Evolutionary conservation across 2,329 filamentous ascomycete genomes (phyloP).

Genomic region (Fusarium agapanthi): DNA sequence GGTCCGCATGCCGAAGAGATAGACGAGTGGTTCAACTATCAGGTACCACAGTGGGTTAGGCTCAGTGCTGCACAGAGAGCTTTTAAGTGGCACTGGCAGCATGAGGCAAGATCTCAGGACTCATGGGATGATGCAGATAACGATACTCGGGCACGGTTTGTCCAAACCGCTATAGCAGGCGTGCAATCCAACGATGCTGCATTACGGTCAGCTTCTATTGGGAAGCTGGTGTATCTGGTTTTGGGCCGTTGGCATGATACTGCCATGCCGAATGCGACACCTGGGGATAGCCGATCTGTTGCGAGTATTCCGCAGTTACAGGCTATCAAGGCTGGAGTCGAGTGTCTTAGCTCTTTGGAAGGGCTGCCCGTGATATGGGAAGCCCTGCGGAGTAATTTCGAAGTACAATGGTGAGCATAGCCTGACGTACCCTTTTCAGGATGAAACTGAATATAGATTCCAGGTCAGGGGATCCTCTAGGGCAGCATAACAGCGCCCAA

Average conservation of each 20-base stretch:
- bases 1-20: conserved; percentile 85
- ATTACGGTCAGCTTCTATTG: conserved; percentile 62
- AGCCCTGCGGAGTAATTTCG: conserved; percentile 59
- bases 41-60: conserved; percentile 83
- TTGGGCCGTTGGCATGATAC: conserved; percentile 77
- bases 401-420: conserved; percentile 59
- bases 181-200: conserved; percentile 57
- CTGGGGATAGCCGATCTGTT: conserved; percentile 56
- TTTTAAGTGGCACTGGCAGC: conserved; percentile 80
- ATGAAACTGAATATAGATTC: conserved; percentile 41
- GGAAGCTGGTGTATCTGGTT: conserved; percentile 67
- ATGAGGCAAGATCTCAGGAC: conserved; percentile 50
- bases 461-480: conserved; percentile 57
- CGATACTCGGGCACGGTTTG: conserved; percentile 64
- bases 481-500: conserved; percentile 55
- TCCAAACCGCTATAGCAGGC: conserved; percentile 60
- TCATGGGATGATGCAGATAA: conserved; percentile 74
- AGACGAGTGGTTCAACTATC: conserved; percentile 97
- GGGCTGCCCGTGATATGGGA: conserved; percentile 62
- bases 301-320: conserved; percentile 66
- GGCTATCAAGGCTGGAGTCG: conserved; percentile 65
- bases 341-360: conserved; percentile 60
- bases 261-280: conserved; percentile 58
- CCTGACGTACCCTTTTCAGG: neutral
- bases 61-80: conserved; percentile 77